Conservation (phyloP, 129 eudicot genomes). For the Ambrosia artemisiifolia region DNA sequence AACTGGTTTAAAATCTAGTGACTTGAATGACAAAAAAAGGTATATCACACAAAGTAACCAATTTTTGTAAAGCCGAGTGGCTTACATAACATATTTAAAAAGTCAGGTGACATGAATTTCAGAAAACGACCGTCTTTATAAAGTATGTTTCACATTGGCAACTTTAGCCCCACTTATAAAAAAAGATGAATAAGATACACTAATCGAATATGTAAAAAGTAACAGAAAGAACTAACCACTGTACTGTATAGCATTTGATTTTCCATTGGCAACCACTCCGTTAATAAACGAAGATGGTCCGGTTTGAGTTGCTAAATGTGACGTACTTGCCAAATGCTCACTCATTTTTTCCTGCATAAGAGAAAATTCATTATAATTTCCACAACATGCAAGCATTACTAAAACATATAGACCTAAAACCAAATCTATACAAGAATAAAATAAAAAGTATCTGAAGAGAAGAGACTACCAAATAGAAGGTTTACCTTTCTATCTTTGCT, state of each 20-base stretch:
- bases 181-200: not conserved
- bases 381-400: not conserved
- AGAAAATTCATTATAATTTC: constrained; percentile 9
- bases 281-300: constrained; percentile 39
- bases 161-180: not conserved
- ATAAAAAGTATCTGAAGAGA: not conserved
- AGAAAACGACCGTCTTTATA: not conserved
- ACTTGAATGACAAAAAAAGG: not conserved
- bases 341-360: constrained; percentile 51
- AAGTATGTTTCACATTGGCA: not conserved
- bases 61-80: not conserved
- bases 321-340: constrained; percentile 51
- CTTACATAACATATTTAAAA: not conserved
- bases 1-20: not conserved
- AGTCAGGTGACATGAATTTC: not conserved
- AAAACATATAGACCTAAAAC: not conserved
- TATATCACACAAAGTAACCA: not conserved
- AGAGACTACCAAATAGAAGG: not conserved
- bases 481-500: constrained; percentile 73
- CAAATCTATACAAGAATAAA: not conserved
- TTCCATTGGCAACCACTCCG: constrained; percentile 36
- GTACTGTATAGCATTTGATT: constrained; percentile 38
- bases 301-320: constrained; percentile 41
- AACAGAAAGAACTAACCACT: constrained; percentile 41
- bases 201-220: not conserved